phyloP scores from a whole-genome alignment of 306 rosid genomes.

The Alnus glutinosa region DNA sequence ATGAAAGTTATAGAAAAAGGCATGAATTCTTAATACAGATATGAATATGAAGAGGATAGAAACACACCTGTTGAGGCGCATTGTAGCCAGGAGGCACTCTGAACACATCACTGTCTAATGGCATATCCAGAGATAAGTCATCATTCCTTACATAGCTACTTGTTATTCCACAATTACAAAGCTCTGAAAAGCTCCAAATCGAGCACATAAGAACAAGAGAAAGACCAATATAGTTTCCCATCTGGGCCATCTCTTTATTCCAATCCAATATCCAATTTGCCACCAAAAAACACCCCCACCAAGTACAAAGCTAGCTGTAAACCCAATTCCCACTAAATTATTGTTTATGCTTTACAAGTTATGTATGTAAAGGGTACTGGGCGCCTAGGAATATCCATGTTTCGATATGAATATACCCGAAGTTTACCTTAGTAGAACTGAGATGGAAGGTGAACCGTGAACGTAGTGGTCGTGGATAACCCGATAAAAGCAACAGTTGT shows the following conservation, averaged over 20 bases:
- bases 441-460: neutral
- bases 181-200: constrained; percentile 30
- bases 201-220: constrained; percentile 22
- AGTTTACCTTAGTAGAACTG: neutral
- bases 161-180: constrained; percentile 56
- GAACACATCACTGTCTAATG: constrained; percentile 70
- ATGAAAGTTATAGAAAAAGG: neutral
- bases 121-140: constrained; percentile 58
- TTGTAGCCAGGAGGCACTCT: constrained; percentile 64
- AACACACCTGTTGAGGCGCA: constrained; percentile 77
- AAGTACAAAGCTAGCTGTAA: neutral
- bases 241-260: constrained; percentile 5
- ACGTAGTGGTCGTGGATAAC: neutral
- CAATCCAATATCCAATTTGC: neutral
- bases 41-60: neutral
- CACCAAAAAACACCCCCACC: neutral
- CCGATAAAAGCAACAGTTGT: neutral
- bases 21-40: neutral
- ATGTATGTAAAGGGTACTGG: too few relatives aligned
- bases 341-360: neutral
- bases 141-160: constrained; percentile 48
- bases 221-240: neutral
- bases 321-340: neutral
- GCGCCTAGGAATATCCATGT: constrained; percentile 22
- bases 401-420: constrained; percentile 4